Evolutionary conservation across 164 flowering plant species (phyloP), one percentile per base, ranked within the genome.

Genomic region (Pachysandra terminalis): DNA sequence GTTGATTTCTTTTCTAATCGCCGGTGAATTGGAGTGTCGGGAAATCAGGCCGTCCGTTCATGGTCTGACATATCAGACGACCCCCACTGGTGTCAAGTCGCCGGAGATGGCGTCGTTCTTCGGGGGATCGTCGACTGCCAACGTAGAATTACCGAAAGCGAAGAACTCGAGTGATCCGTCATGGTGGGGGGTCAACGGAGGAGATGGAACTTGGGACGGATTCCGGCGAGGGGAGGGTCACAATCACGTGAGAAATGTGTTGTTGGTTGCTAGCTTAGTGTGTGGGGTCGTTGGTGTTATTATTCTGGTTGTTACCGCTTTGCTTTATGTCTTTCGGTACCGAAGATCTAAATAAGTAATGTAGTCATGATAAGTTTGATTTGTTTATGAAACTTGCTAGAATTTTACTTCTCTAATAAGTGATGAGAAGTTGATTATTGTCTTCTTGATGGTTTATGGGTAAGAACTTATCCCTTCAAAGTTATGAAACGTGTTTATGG

Each of bases 41-140:
- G 82, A 82, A 23, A 68, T 83, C 59, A 79, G 86, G 19, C 86
- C 86, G 23, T 83, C 86, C 56, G 78, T 79, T 61, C 86, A 83
- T 72, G 86, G 86, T 2, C 76, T 83, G 40, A 68, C 64, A 23
- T 73, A 61, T 66, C 84, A 83, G 32, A 57, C 59, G 32, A 72
- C 72, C 22, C 23, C 63, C 28, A 63, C 54, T 10, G 54, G 49
- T 13, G 61, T 54, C 28, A 65, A 64, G 48, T 63, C 68, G 5
- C 75, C 76, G 61, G 82, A 73, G 57, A 77, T 77, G 82, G 52
- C 1, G 23, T 66, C 78, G 7, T 83, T 83, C 64, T 83, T 83
- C 79, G 83, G 79, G 26, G 37, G 64, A 22, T 25, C 74, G 19
- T 14, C 63, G 37, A 13, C 66, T 7, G 3, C 61, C 19, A 28